Evolutionary conservation across 2,329 filamentous ascomycete genomes (phyloP), one percentile per base, ranked within the genome.

Genomic region (Venturiaceae sp.): DNA sequence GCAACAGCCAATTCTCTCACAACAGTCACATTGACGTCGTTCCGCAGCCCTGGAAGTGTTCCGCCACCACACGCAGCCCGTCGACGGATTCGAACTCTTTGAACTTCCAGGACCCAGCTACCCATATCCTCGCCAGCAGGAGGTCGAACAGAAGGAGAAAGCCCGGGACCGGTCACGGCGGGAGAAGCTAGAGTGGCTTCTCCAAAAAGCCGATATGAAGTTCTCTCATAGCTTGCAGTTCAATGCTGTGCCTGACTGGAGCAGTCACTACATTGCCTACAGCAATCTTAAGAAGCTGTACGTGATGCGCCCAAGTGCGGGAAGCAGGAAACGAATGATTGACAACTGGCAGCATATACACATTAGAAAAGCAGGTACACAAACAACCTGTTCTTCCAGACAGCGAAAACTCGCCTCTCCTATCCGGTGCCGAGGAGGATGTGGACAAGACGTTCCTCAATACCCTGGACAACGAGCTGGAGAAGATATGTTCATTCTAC

Each of bases 241-340:
- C 77, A 99, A 99, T 78, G 92, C 94, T 63, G 94, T 99, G 66
- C 94, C 94, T n/a, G 94, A 99, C 75, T 99, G 94, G 94, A 96
- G 90, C 78, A 92, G 86, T 67, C 85, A 97, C 74, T 99, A 99
- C 74, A 95, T 99, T 69, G 89, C 92, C 61, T 99, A 99, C 75
- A 96, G 92, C 77, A 97, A 96, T 69, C 82, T 99, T 66, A 99
- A 99, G 80, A 99, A 99, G 79, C 82, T 96, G 90, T 95, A 73
- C 68, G 88, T 80, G 46, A 16, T 39, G 19, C 14, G 26, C 37
- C 13, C 2, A 50, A 6, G 30, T 7, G 39, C 19, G 14, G 19
- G 44, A 26, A 16, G 41, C 26, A 53, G 26, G 26, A 30, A 14
- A 21, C 5, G 26, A 53, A 33, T 54, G 28, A 21, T 52, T 44